Evolutionary conservation across 2,329 filamentous ascomycete genomes (phyloP).

Genomic region (Leptographium wingfieldii): DNA sequence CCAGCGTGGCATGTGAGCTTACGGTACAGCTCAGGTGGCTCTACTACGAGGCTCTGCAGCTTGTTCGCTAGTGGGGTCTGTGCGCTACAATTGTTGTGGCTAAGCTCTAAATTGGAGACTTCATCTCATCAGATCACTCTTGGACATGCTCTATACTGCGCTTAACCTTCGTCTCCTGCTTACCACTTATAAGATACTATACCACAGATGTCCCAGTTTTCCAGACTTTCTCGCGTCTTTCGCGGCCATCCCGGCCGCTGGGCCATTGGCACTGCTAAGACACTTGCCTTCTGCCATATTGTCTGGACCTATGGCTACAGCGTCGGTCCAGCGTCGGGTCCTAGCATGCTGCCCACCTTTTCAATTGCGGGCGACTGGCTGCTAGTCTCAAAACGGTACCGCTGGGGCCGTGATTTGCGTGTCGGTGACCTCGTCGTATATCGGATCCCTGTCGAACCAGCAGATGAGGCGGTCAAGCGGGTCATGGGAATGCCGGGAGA

Average conservation of each 20-base stretch:
- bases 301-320: slow-evolving; percentile 48
- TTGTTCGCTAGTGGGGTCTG: neutral
- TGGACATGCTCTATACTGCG: neutral
- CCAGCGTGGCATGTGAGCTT: too few species aligned
- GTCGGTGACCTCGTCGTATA: slow-evolving; percentile 83
- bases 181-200: slow-evolving; percentile 5
- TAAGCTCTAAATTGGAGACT: neutral
- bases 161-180: neutral
- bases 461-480: slow-evolving; percentile 59
- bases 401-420: slow-evolving; percentile 48
- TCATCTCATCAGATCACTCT: neutral
- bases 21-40: too few species aligned
- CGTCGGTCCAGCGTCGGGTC: slow-evolving; percentile 49
- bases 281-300: slow-evolving; percentile 36
- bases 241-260: slow-evolving; percentile 28
- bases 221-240: slow-evolving; percentile 15
- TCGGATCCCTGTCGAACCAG: slow-evolving; percentile 55
- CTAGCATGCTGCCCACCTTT: slow-evolving; percentile 86
- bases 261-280: slow-evolving; percentile 33
- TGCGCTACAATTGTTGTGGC: neutral
- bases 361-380: slow-evolving; percentile 53
- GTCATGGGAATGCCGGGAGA: slow-evolving; percentile 66
- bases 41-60: too few species aligned
- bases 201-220: slow-evolving; percentile 10
- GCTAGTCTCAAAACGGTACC: slow-evolving; percentile 53